These are phyloP conservation scores for Candida boleticola DNA, from an alignment of 805 yeast genomes.

Conservation along the genomic window DNA sequence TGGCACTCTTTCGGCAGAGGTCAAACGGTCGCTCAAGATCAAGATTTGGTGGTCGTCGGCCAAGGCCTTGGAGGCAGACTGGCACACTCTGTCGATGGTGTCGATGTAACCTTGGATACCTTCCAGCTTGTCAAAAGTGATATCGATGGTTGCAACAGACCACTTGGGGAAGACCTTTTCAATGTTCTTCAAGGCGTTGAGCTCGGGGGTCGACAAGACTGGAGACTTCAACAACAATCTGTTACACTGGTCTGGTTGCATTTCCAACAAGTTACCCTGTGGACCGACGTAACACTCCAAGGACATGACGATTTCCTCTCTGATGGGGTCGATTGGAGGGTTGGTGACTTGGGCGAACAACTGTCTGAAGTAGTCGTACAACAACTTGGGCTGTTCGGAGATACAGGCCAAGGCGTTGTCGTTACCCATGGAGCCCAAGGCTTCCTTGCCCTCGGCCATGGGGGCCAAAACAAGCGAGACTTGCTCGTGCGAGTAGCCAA, in stretches of 20 bases:
- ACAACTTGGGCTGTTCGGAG: conserved; percentile 85
- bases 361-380: conserved; percentile 93
- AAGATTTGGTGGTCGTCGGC: conserved; percentile 71
- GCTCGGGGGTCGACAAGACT: conserved; percentile 68
- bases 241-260: conserved; percentile 90
- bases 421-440: conserved; percentile 98
- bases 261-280: conserved; percentile 93
- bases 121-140: conserved; percentile 79
- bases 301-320: conserved; percentile 96
- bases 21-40: conserved; percentile 68
- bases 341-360: conserved; percentile 97
- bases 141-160: conserved; percentile 80
- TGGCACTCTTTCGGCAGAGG: conserved; percentile 64
- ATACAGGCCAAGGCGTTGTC: conserved; percentile 94
- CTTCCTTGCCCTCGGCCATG: conserved; percentile 95
- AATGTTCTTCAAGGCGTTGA: conserved; percentile 71
- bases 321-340: conserved; percentile 98
- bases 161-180: conserved; percentile 78
- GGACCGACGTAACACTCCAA: conserved; percentile 97
- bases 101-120: conserved; percentile 84
- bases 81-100: conserved; percentile 83
- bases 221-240: conserved; percentile 83
- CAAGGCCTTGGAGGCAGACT: conserved; percentile 83
- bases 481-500: conserved; percentile 95
- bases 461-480: conserved; percentile 80